Percentiles rank a stretch among this genome's conserved stretches.
phyloP scores from a whole-genome alignment of 2,329 filamentous ascomycete species.

The Biscogniauxia marginata region DNA sequence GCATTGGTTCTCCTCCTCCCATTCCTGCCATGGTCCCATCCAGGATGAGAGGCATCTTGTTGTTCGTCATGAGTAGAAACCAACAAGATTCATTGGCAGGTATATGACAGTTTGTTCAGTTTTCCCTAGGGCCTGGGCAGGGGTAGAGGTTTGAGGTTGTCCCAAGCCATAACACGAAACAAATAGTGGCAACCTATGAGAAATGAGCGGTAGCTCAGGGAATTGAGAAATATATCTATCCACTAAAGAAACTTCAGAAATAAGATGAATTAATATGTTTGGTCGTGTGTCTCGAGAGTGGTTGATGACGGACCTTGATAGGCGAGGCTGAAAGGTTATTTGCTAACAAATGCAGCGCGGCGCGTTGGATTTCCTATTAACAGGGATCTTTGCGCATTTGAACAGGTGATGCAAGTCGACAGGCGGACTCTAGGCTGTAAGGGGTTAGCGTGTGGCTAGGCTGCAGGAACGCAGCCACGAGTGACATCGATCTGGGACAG shows the following conservation, averaged over 20 bases:
- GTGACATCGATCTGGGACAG: too few species aligned
- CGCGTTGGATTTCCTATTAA: not conserved
- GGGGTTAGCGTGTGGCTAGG: not conserved
- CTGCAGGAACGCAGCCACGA: too few species aligned
- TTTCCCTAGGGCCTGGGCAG: not conserved
- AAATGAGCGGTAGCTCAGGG: not conserved
- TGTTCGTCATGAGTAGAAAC: conserved; percentile 32
- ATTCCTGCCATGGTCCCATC: conserved; percentile 56
- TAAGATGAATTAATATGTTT: not conserved
- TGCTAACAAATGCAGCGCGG: not conserved
- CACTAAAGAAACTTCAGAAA: not conserved
- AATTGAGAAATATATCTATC: not conserved
- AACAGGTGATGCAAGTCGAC: too few species aligned
- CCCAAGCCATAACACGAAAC: not conserved
- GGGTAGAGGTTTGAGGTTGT: not conserved
- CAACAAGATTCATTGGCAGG: not conserved
- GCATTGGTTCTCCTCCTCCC: conserved; percentile 51
- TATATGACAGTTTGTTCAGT: not conserved
- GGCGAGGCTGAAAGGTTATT: not conserved
- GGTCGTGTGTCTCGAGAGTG: not conserved
- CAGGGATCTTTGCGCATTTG: not conserved
- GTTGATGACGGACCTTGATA: not conserved
- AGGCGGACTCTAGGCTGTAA: not conserved
- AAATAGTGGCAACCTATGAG: not conserved
- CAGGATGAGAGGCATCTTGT: conserved; percentile 51